phyloP scores from a whole-genome alignment of 352 stramenopile species.

The Thraustochytrium striatum region DNA sequence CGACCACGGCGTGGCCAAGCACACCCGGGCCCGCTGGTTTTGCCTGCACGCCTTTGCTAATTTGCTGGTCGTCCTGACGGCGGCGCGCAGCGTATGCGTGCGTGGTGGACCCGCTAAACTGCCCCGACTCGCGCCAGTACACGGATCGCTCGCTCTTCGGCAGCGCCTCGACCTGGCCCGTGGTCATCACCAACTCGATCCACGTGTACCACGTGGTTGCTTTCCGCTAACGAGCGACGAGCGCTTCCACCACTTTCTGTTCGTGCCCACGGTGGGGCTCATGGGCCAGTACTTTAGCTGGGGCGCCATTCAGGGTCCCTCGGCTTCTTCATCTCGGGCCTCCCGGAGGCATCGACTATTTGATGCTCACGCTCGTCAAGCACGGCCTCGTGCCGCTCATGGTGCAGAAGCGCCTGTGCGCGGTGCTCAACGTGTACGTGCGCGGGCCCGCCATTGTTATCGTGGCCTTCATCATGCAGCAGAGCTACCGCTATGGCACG shows the following conservation, averaged over 20 bases:
- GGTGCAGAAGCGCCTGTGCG: neutral
- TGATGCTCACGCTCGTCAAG: neutral
- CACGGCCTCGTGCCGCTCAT: neutral
- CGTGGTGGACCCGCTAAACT: neutral
- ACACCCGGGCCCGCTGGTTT: neutral
- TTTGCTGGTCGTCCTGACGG: neutral
- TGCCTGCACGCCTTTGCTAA: neutral
- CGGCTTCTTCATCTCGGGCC: neutral
- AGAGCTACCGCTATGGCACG: neutral
- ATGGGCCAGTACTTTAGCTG: neutral
- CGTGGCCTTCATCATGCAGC: neutral
- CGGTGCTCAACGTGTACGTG: neutral
- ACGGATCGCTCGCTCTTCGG: neutral
- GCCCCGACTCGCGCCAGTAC: neutral
- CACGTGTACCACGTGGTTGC: neutral
- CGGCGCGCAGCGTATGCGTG: neutral
- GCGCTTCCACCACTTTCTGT: neutral
- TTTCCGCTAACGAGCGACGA: neutral
- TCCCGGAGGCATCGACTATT: neutral
- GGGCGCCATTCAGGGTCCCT: neutral
- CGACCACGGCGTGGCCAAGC: neutral
- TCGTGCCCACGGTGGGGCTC: neutral
- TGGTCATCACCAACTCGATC: neutral
- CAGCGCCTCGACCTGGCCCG: neutral
- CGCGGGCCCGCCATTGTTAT: neutral